Conservation (phyloP, 2,329 filamentous ascomycete genomes). For the Penicillium janthinellum region DNA sequence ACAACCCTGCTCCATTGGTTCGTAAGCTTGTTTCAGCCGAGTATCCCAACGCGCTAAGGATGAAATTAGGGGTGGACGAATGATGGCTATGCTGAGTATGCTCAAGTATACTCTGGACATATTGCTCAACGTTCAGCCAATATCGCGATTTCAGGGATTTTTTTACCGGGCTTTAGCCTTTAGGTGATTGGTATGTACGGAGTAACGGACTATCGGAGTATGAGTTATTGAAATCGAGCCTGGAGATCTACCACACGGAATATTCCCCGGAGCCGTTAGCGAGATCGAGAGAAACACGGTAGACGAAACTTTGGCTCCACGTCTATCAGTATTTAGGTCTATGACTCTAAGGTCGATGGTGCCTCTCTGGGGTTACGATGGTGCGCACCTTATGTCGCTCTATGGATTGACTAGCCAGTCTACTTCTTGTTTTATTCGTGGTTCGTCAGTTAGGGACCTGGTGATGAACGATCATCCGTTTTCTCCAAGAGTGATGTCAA, state of each 20-base stretch:
- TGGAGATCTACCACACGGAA: slow-evolving; percentile 26
- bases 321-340: not conserved
- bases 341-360: not conserved
- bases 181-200: no score
- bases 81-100: not conserved
- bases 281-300: slow-evolving; percentile 21
- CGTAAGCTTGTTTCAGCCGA: slow-evolving; percentile 23
- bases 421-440: slow-evolving; percentile 12
- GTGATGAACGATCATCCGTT: slow-evolving; percentile 14
- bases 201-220: not conserved
- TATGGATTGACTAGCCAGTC: not conserved
- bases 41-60: slow-evolving; percentile 1
- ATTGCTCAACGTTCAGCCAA: not conserved
- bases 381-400: not conserved
- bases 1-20: slow-evolving; percentile 7
- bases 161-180: not conserved
- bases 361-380: not conserved
- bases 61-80: not conserved
- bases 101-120: not conserved
- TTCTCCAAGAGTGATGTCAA: not conserved
- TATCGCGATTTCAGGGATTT: not conserved
- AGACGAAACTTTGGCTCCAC: slow-evolving; percentile 12
- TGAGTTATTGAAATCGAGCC: slow-evolving; percentile 24
- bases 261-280: slow-evolving; percentile 20
- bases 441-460: not conserved